phyloP scores from a whole-genome alignment of 225 moss, liverwort and hornwort species.

The Sphagnum contortum region DNA sequence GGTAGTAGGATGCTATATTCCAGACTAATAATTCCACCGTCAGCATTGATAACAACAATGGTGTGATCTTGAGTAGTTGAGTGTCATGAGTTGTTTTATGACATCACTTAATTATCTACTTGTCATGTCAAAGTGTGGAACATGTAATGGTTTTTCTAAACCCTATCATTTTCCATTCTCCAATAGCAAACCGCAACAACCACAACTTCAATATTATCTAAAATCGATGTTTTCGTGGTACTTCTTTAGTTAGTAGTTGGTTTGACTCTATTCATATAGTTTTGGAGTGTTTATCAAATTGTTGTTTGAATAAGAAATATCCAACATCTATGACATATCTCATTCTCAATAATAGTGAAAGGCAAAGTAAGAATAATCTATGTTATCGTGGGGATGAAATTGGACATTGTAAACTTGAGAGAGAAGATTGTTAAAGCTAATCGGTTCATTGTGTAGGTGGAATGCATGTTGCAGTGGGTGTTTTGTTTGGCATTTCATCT shows the following conservation, averaged over 20 bases:
- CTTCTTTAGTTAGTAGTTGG: background rate
- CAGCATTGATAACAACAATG: no score
- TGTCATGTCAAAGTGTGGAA: conserved; percentile 75
- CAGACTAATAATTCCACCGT: no score
- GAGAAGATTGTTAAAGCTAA: background rate
- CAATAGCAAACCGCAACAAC: conserved; percentile 51
- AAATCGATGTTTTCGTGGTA: conserved; percentile 55
- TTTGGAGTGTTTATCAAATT: background rate
- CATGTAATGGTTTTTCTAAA: conserved; percentile 74
- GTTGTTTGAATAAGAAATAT: background rate
- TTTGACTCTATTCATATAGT: background rate
- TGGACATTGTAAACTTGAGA: background rate
- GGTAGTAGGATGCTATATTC: no score
- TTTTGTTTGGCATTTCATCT: conserved; percentile 68
- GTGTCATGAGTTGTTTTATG: no score
- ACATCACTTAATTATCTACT: conserved; percentile 41
- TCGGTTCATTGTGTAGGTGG: conserved; percentile 38
- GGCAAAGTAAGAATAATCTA: no score
- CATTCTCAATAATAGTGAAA: background rate
- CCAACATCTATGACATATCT: background rate
- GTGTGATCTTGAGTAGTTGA: no score
- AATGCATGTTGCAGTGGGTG: conserved; percentile 50
- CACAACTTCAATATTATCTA: conserved; percentile 26
- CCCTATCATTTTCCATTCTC: conserved; percentile 52
- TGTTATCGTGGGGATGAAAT: no score